Conservation (phyloP, 1,284 basidiomycete genomes). For the Ceratobasidium theobromae region DNA sequence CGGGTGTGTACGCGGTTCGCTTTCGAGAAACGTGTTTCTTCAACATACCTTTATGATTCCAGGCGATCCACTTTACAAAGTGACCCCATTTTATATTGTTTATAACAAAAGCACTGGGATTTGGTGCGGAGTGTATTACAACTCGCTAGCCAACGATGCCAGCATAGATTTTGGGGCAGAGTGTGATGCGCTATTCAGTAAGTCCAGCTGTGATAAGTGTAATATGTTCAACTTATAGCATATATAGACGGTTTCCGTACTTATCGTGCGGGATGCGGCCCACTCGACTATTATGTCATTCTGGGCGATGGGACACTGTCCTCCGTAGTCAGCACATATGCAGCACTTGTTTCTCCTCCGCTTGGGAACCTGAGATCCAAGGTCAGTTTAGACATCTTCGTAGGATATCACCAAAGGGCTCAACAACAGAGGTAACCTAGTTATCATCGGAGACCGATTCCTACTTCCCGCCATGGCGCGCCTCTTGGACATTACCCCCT, state of each 20-base stretch:
- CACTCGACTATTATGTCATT: slow-evolving; percentile 29
- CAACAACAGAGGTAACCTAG: neutral
- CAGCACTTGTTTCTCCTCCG: slow-evolving; percentile 12
- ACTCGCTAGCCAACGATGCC: slow-evolving; percentile 29
- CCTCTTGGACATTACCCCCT: slow-evolving; percentile 22
- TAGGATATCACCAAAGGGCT: too few species aligned
- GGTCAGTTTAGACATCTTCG: neutral
- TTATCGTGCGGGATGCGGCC: slow-evolving; percentile 27
- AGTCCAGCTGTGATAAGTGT: neutral
- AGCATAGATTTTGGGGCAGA: slow-evolving; percentile 28
- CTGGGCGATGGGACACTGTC: slow-evolving; percentile 26
- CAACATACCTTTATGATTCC: neutral
- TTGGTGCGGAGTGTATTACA: slow-evolving; percentile 29
- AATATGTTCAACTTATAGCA: neutral
- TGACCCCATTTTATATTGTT: slow-evolving; percentile 23
- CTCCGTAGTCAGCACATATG: slow-evolving; percentile 23
- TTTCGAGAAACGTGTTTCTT: neutral
- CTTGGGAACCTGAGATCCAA: neutral
- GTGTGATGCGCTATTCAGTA: slow-evolving; percentile 24
- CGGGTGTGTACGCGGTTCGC: neutral
- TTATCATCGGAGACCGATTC: neutral
- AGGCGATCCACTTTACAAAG: slow-evolving; percentile 30
- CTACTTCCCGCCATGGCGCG: slow-evolving; percentile 3
- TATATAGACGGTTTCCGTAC: slow-evolving; percentile 29
- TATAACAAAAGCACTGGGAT: slow-evolving; percentile 25